phyloP scores from a whole-genome alignment of 176 grass and related monocot species.

The Pontederia crassipes region DNA sequence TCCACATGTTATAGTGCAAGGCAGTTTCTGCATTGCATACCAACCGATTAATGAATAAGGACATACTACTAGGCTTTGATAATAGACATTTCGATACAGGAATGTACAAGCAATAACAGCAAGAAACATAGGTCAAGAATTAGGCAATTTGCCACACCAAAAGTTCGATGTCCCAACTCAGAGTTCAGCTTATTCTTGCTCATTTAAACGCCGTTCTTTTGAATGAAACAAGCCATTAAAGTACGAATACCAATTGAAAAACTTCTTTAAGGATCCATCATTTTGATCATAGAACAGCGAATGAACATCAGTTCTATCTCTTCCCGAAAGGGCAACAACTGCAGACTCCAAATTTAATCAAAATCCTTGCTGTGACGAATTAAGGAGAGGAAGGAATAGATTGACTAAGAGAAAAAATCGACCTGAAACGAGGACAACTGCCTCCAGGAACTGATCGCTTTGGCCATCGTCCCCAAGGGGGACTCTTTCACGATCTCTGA shows the following conservation, averaged over 20 bases:
- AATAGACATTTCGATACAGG: too few species aligned
- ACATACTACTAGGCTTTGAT: too few species aligned
- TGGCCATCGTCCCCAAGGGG: not conserved
- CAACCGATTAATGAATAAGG: not conserved
- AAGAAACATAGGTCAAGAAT: not conserved
- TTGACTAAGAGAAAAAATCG: not conserved
- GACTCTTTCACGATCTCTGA: too few species aligned
- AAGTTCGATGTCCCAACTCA: not conserved
- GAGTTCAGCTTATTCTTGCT: not conserved
- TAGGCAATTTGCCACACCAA: not conserved
- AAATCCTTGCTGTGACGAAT: not conserved
- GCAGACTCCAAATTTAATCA: not conserved
- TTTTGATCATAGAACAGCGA: too few species aligned
- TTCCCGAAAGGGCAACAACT: not conserved
- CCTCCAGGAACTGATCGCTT: not conserved
- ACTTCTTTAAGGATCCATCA: too few species aligned
- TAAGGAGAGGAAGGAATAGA: not conserved
- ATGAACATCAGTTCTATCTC: too few species aligned
- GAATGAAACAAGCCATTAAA: too few species aligned
- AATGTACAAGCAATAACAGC: not conserved
- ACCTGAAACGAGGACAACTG: slow-evolving; percentile 1
- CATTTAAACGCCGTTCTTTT: too few species aligned
- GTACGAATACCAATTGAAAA: too few species aligned
- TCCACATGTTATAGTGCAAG: slow-evolving; percentile 3
- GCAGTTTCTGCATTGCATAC: slow-evolving; percentile 8